Evolutionary conservation across 805 yeast genomes (phyloP), one percentile per base, ranked within the genome.

Genomic region (Candida ulmi): DNA sequence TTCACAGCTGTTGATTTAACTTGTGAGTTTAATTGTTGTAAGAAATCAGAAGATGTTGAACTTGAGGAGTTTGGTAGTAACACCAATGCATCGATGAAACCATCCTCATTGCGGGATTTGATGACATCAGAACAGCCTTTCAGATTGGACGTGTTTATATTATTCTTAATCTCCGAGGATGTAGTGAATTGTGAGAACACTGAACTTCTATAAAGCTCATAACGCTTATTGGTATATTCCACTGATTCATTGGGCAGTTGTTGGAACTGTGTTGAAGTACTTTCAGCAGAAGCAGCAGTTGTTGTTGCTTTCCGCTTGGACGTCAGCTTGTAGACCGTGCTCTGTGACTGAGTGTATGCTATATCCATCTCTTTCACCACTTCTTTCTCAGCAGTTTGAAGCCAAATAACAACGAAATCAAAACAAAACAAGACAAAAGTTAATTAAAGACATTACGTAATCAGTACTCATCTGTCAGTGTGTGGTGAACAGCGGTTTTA

Each of bases 41-140:
- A 23, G 19, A 55, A 54, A 2, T 24, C 37, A 0, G 48, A 30
- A 9, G 50, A 45, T 4, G 54, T 45, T 7, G 57, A 42, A 8
- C 47, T 45, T 26, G 50, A 49, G 13, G 58, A 49, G 31, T 46
- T 45, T 2, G 58, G 50, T 1, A 47, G 35, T 4, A 55, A 35
- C 17, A 55, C 28, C 7, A 44, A 33, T 1, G 58, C 42, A 17
- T 55, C 58, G 1, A 49, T 28, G 5, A 17, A 7, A 0, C 25
- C 30, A 4, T 17, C 30, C 4, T 17, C 15, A 30, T 41, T 33
- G 1, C 49, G 48, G 2, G 21, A 8, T 5, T 28, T 6, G 1
- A 53, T 35, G 2, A 48, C 30, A 3, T 30, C 13, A 1, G 40
- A 27, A 23, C 52, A 48, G 15, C 50, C 48, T 2, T 23, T 3